Percentiles rank a stretch among this genome's conserved stretches.
Conservation (phyloP, 345 rosid species). For the Acer yangbiense region DNA sequence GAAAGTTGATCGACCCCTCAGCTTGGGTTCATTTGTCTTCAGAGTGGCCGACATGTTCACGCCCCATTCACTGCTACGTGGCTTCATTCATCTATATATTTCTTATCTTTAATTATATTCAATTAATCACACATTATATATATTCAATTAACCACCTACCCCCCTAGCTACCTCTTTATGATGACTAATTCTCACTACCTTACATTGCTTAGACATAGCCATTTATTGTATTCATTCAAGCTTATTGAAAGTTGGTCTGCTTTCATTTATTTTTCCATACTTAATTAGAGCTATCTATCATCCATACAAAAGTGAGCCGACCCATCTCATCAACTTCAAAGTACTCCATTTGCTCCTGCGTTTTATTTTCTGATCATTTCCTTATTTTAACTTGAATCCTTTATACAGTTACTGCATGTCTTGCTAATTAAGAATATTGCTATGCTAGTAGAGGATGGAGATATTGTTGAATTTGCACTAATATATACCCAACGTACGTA, state of each 20-base stretch:
- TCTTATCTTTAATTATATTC: too few relatives aligned
- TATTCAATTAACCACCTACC: not conserved
- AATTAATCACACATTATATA: not conserved
- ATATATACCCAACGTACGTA: not conserved
- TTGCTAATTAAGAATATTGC: not conserved
- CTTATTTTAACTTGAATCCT: too few relatives aligned
- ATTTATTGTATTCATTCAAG: not conserved
- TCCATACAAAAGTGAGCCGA: not conserved
- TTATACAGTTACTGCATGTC: not conserved
- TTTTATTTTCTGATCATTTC: too few relatives aligned
- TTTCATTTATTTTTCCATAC: too few relatives aligned
- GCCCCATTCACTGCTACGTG: not conserved
- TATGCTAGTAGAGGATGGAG: not conserved
- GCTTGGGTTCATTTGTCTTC: conserved; percentile 25
- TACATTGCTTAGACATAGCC: not conserved
- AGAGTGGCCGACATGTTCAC: conserved; percentile 43
- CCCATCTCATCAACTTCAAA: not conserved
- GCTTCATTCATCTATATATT: not conserved
- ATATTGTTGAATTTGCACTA: not conserved
- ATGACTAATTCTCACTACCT: not conserved
- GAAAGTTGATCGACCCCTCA: not conserved
- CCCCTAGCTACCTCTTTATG: not conserved
- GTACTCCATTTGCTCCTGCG: not conserved
- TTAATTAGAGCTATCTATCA: too few relatives aligned
- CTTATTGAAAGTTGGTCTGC: not conserved